Conservation (phyloP, 2,329 filamentous ascomycete species). For the Epichloe gansuensis region DNA sequence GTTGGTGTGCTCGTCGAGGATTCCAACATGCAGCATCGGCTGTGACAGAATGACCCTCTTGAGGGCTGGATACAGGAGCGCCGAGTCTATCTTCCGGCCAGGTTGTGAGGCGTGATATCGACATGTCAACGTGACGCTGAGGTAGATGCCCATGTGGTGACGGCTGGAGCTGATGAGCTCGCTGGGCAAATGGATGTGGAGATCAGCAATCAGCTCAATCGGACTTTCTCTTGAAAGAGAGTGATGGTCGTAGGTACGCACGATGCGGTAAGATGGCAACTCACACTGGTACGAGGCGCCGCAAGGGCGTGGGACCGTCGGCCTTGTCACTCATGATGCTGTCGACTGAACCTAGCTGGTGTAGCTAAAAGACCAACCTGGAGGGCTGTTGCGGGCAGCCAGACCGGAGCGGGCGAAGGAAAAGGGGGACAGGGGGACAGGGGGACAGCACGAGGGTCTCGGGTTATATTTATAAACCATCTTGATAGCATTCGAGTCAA, state of each 20-base stretch:
- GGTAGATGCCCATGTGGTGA: conserved; percentile 33
- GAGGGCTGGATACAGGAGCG: conserved; percentile 25
- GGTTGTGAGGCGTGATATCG: conserved; percentile 22
- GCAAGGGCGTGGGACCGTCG: background rate
- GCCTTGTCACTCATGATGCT: background rate
- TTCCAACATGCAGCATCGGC: conserved; percentile 35
- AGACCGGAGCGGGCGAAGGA: no score
- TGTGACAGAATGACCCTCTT: conserved; percentile 28
- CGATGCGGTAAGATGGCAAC: background rate
- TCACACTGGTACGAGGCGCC: background rate
- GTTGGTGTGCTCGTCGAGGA: conserved; percentile 30
- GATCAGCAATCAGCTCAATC: conserved; percentile 1
- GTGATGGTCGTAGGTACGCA: no score
- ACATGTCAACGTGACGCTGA: conserved; percentile 31
- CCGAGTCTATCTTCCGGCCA: conserved; percentile 4
- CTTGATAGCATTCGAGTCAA: no score
- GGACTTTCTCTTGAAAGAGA: no score
- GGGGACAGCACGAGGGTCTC: no score
- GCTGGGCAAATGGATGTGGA: conserved; percentile 15
- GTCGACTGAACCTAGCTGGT: background rate
- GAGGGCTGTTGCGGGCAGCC: background rate
- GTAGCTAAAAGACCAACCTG: background rate
- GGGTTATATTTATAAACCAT: no score
- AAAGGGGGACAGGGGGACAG: no score
- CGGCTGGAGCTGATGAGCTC: conserved; percentile 33